These are phyloP conservation scores for Nymphaea colorata DNA, from an alignment of 164 flowering plant species.

Conservation along the genomic window DNA sequence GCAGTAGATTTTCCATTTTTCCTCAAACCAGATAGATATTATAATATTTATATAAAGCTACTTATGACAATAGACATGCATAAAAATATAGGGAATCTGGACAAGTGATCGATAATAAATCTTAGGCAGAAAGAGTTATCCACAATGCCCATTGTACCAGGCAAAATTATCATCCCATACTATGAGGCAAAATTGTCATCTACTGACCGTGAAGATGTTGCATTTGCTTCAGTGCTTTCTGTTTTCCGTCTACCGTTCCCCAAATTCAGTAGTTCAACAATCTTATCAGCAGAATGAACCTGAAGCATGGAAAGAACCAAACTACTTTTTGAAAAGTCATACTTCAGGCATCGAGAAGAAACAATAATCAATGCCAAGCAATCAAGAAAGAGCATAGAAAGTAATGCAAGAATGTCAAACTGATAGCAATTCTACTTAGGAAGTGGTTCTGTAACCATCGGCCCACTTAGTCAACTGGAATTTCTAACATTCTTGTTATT, in stretches of 20 bases:
- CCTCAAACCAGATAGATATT: background rate
- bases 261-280: conserved; percentile 75
- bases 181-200: background rate
- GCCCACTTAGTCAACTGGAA: too few relatives aligned
- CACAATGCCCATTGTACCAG: too few relatives aligned
- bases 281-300: conserved; percentile 86
- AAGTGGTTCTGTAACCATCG: too few relatives aligned
- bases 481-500: too few relatives aligned
- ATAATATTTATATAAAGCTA: too few relatives aligned
- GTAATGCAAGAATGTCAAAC: too few relatives aligned
- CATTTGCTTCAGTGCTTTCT: conserved; percentile 87
- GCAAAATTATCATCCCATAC: too few relatives aligned
- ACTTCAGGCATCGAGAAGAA: background rate
- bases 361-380: background rate
- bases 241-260: conserved; percentile 91
- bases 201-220: conserved; percentile 77
- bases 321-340: background rate
- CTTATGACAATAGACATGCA: background rate
- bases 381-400: too few relatives aligned
- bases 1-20: background rate
- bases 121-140: too few relatives aligned
- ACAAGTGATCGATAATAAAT: background rate
- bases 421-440: too few relatives aligned
- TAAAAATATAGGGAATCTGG: background rate
- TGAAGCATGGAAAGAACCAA: conserved; percentile 11